Conservation (phyloP, 2,329 filamentous ascomycete species). For the Neocucurbitaria cava region DNA sequence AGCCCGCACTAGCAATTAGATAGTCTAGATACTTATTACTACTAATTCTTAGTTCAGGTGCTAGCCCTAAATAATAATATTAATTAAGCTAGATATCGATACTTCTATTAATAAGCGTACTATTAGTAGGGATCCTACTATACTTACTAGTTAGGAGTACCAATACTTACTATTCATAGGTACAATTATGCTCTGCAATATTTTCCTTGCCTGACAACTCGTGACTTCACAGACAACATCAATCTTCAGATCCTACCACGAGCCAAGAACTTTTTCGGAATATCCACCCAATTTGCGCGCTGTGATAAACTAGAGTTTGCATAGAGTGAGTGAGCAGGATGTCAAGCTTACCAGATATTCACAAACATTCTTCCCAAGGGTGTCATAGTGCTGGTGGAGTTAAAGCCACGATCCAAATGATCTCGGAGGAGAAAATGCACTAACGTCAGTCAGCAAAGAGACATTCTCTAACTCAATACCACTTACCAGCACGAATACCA, state of each 20-base stretch:
- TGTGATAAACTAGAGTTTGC: background rate
- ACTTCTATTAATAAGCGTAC: no score
- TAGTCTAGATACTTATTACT: no score
- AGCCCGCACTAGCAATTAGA: no score
- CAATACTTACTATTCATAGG: no score
- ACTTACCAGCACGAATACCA: constrained; percentile 12
- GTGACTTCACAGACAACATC: background rate
- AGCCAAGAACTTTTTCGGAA: background rate
- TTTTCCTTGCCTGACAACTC: background rate
- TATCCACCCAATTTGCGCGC: background rate
- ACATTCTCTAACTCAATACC: background rate
- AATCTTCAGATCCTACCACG: background rate
- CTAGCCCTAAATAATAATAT: no score
- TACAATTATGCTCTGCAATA: no score
- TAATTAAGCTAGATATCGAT: no score
- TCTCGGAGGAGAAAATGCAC: constrained; percentile 54
- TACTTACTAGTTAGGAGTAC: no score
- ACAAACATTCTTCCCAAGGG: constrained; percentile 53
- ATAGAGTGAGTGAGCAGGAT: background rate
- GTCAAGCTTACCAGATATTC: constrained; percentile 42
- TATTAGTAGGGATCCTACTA: no score
- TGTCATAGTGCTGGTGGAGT: constrained; percentile 52
- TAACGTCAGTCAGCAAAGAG: background rate
- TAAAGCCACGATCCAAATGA: constrained; percentile 54
- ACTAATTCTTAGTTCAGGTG: no score